Evolutionary conservation across 805 yeast genomes (phyloP), one percentile per base, ranked within the genome.

Genomic region (Teunomyces lycoperdinae): DNA sequence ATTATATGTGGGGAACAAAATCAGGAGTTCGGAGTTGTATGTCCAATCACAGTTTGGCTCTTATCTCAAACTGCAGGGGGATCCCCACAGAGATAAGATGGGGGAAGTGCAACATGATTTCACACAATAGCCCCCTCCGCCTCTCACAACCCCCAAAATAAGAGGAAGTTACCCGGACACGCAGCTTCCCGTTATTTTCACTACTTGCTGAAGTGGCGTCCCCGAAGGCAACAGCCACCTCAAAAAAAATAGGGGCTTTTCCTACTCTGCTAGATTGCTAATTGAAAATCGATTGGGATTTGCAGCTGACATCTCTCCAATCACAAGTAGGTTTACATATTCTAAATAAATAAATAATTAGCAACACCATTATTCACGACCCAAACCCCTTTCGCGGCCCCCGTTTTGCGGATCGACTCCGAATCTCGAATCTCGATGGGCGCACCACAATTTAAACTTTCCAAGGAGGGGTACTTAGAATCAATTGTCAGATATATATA

Each of bases 381-480:
- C 4, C 24, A 3, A 20, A 20, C 24, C 8, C 36, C 36, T 16
- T 17, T 17, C 17, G 36, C 16, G 33, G 16, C n/a, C 39, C 39
- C 40, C 29, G 40, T 17, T 11, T 10, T 24, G 13, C 28, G 26
- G 9, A 20, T 24, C 29, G 40, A 36, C 28, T 36, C 40, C 40
- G 40, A 36, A 36, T 36, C 30, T 24, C 28, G 24, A 36, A 20
- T 36, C 40, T 9, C 33, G 40, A 36, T 36, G 40, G 28, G 40
- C 40, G 26, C 40, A 36, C 40, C 40, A 36, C 40, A 36, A 36
- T 20, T 36, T 36, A 36, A 24, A 36, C 29, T 36, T 36, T 36
- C 36, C 40, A 36, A 20, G 40, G 40, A 36, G 40, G 40, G 40
- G 40, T 20, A 11, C 40, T 14, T 9, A 36, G 14, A 11, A 20